Conservation (phyloP, 495 filamentous ascomycete genomes). For the Wilcoxina mikolae region DNA sequence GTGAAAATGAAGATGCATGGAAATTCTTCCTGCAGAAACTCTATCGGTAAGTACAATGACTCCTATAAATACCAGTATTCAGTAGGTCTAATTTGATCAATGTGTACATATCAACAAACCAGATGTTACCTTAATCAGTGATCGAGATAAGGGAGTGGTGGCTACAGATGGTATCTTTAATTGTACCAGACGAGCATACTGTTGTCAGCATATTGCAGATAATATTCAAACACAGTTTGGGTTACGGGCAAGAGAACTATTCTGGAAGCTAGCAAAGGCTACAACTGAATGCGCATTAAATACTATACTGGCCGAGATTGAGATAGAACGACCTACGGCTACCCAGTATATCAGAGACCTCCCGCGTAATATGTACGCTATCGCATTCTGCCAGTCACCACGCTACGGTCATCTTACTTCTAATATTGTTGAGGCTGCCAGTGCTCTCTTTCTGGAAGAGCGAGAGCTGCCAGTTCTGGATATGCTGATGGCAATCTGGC, state of each 20-base stretch:
- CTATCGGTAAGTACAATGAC: background rate
- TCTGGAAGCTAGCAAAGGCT: background rate
- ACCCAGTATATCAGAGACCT: background rate
- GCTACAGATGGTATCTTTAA: slow-evolving; percentile 6
- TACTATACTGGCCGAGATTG: background rate
- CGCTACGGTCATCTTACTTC: slow-evolving; percentile 6
- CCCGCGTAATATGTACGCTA: background rate
- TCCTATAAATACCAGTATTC: no score
- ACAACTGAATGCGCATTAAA: background rate
- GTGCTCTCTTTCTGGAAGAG: slow-evolving; percentile 2
- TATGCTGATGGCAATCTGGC: slow-evolving; percentile 5
- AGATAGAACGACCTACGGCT: background rate
- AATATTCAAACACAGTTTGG: slow-evolving; percentile 8
- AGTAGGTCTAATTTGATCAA: no score
- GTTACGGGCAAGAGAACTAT: background rate
- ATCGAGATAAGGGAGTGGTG: slow-evolving; percentile 6
- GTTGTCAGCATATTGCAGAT: slow-evolving; percentile 2
- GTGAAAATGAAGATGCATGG: slow-evolving; percentile 6
- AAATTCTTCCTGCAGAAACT: background rate
- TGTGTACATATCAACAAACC: background rate
- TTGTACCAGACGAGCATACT: background rate
- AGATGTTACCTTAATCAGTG: slow-evolving; percentile 3
- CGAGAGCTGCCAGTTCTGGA: slow-evolving; percentile 4
- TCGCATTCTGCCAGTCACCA: background rate
- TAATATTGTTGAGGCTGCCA: slow-evolving; percentile 9